Conservation (phyloP, 805 yeast species). For the Candida loeiensis region DNA sequence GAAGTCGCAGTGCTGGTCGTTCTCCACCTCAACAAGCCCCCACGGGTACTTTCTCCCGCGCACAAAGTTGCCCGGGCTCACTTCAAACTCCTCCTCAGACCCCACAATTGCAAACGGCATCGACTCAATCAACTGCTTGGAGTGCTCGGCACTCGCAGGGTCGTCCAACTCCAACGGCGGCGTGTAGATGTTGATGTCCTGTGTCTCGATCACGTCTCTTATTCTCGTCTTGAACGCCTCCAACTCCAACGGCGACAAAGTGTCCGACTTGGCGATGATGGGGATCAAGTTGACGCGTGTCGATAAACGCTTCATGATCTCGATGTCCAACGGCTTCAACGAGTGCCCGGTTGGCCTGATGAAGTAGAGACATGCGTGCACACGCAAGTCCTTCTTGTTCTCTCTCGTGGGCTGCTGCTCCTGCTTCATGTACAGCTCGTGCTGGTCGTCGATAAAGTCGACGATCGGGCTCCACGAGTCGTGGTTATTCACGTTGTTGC, state of each 20-base stretch:
- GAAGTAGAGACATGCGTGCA: conserved; percentile 86
- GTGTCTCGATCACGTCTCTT: conserved; percentile 78
- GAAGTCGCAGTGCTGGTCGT: conserved; percentile 82
- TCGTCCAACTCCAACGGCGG: conserved; percentile 79
- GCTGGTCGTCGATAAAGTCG: conserved; percentile 90
- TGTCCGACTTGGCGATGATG: conserved; percentile 84
- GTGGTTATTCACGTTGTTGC: conserved; percentile 82
- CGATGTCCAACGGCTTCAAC: conserved; percentile 81
- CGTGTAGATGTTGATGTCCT: conserved; percentile 77
- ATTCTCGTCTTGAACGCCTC: conserved; percentile 68
- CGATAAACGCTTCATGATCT: conserved; percentile 78
- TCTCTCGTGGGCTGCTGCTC: conserved; percentile 85
- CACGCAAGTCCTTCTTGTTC: conserved; percentile 72
- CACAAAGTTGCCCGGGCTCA: conserved; percentile 58
- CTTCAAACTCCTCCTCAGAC: conserved; percentile 66
- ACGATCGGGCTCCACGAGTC: conserved; percentile 84
- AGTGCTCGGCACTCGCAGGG: conserved; percentile 73
- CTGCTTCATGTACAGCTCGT: conserved; percentile 82
- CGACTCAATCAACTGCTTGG: conserved; percentile 72
- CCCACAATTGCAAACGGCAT: conserved; percentile 89
- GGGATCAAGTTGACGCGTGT: conserved; percentile 85
- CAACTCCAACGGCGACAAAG: conserved; percentile 70
- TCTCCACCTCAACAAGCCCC: conserved; percentile 87
- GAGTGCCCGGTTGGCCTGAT: conserved; percentile 90
- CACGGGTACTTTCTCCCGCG: conserved; percentile 86